Evolutionary conservation across 495 filamentous ascomycete genomes (phyloP).

Genomic region (Neurospora sp.): DNA sequence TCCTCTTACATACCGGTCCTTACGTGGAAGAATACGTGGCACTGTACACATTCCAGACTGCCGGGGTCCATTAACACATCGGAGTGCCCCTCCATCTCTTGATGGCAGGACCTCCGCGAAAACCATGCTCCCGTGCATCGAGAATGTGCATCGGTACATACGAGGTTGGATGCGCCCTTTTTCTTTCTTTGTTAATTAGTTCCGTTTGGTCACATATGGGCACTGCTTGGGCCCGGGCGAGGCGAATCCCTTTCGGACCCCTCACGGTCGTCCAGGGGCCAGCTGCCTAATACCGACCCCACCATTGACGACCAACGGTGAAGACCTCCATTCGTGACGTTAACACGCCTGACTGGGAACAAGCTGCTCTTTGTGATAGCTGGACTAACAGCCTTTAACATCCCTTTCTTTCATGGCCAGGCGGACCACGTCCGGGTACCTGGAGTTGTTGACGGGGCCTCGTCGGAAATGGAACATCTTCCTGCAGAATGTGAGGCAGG

Average conservation of each 20-base stretch:
- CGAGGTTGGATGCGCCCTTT: background rate
- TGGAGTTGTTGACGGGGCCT: background rate
- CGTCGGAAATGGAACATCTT: background rate
- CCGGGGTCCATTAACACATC: background rate
- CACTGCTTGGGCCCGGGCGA: background rate
- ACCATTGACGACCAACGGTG: slow-evolving; percentile 6
- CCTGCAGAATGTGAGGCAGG: background rate
- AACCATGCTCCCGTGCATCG: background rate
- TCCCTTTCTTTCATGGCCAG: background rate
- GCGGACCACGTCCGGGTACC: background rate
- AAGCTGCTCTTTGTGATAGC: slow-evolving; percentile 10
- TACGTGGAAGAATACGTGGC: background rate
- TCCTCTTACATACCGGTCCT: background rate
- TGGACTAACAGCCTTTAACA: background rate
- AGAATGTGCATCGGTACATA: background rate
- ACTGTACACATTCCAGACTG: background rate
- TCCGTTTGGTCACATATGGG: background rate
- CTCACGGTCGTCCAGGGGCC: background rate
- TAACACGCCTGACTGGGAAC: slow-evolving; percentile 9
- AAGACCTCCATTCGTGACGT: background rate
- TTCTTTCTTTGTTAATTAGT: background rate
- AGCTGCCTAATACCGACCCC: slow-evolving; percentile 5
- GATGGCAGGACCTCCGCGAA: background rate
- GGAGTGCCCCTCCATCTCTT: background rate
- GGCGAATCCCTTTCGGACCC: background rate